Percentiles rank a stretch among this genome's conserved stretches.
Conservation (phyloP, 352 stramenopile genomes). For the Globisporangium cylindrosporum region DNA sequence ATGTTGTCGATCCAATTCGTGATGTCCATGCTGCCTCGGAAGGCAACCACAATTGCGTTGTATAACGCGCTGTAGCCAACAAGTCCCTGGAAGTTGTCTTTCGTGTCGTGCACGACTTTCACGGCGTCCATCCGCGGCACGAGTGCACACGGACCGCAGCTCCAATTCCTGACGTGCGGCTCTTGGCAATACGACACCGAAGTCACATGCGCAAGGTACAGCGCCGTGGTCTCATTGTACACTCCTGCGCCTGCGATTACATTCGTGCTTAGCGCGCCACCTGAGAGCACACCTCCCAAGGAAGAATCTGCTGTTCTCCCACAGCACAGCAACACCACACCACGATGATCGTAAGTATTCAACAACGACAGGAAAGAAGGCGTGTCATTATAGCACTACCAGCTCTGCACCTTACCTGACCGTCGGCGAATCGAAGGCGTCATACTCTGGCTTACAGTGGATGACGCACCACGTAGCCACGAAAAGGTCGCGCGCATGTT, state of each 20-base stretch:
- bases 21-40: conserved; percentile 81
- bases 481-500: background rate
- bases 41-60: conserved; percentile 63
- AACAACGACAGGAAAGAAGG: background rate
- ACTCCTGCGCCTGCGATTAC: no score
- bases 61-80: conserved; percentile 62
- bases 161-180: conserved; percentile 69
- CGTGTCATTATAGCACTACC: background rate
- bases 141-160: conserved; percentile 64
- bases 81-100: conserved; percentile 77
- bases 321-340: background rate
- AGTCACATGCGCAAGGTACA: conserved; percentile 76
- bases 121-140: conserved; percentile 47
- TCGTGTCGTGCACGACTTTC: conserved; percentile 60
- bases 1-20: conserved; percentile 86
- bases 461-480: background rate
- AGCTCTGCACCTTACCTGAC: background rate
- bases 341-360: background rate
- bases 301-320: background rate
- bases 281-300: background rate
- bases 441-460: background rate
- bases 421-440: background rate
- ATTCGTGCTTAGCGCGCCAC: background rate
- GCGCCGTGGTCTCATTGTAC: conserved; percentile 67
- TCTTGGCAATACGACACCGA: conserved; percentile 75